Evolutionary conservation across 768 basidiomycete genomes (phyloP), one percentile per base, ranked within the genome.

Genomic region (Lanmaoa pseudosensibilis): DNA sequence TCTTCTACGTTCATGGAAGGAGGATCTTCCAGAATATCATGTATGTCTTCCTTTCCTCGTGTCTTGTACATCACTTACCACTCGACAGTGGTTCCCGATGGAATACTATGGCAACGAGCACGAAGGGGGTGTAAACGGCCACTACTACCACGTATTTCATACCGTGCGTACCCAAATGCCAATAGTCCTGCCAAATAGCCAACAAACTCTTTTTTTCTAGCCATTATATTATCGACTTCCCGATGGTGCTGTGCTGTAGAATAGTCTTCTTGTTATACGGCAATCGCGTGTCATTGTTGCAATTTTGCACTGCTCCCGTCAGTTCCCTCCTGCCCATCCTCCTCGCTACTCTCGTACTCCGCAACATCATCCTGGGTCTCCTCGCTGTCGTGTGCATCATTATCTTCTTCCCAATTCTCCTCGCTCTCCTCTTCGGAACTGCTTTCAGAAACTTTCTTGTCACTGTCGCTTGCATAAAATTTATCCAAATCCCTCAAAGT

Each of bases 121-220:
- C 38, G 58, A 71, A 23, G 84, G 83, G 16, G 88, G 88, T 1
- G 81, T 83, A 38, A 81, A 85, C 58, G 86, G 87, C 0, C 89
- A 91, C 66, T 83, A 75, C 58, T 91, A 92, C 63, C 88, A 91
- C 73, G 89, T 91, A 15, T 90, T 90, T 65, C 71, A 80, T 36
- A 87, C 86, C 46, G 87, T 88, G 60, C 60, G 85, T 71, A 44
- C 15, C 16, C 48, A 10, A 8, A 37, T 18, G 2, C 9, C 46
- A 50, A 46, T 19, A 8, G 32, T 19, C 19, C 19, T 27, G 40
- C 41, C 12, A 36, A 57, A 49, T 41, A 19, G 45, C 41, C 9
- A 54, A 36, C 33, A 30, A 21, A 52, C 19, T 13, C 4, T 54
- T 38, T 34, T 54, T 38, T 39, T 64, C 37, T 54, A 81, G 78